Conservation (phyloP, 305 asterid genomes). For the Plantago coronopus region DNA sequence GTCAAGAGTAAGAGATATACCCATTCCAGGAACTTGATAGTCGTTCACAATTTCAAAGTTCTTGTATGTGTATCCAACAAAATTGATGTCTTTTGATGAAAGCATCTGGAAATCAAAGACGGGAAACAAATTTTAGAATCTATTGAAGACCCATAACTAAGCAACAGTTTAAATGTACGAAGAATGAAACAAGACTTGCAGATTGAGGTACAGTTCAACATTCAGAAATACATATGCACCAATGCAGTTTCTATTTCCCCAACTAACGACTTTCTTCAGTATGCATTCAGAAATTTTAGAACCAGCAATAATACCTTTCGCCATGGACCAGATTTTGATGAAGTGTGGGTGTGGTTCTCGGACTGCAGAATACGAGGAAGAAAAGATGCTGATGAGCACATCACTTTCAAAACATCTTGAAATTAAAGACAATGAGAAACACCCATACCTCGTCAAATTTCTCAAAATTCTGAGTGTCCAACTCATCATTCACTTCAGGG, state of each 20-base stretch:
- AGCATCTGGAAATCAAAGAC: conserved; percentile 59
- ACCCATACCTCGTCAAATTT: conserved; percentile 82
- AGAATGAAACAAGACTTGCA: too few species aligned
- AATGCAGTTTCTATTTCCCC: neutral
- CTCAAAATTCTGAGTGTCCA: conserved; percentile 95
- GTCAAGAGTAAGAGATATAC: conserved; percentile 32
- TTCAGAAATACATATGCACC: neutral
- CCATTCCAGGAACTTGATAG: conserved; percentile 96
- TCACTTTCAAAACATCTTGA: conserved; percentile 16
- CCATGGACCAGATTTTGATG: conserved; percentile 92
- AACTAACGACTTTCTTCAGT: conserved; percentile 6
- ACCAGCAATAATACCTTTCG: conserved; percentile 62
- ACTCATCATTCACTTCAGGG: conserved; percentile 93
- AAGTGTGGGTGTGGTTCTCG: conserved; percentile 52
- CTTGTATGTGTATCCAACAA: conserved; percentile 95
- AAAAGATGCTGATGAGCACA: conserved; percentile 24
- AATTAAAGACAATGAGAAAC: conserved; percentile 3
- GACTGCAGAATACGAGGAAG: conserved; percentile 43
- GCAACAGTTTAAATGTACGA: too few species aligned
- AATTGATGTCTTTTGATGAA: conserved; percentile 90
- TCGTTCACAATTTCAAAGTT: conserved; percentile 93
- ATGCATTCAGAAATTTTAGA: conserved; percentile 23
- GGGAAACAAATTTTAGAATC: conserved; percentile 19
- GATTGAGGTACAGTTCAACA: too few species aligned
- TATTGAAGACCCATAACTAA: neutral